Base-by-base conservation (phyloP, 768 basidiomycete species). In the Suillus spraguei region DNA sequence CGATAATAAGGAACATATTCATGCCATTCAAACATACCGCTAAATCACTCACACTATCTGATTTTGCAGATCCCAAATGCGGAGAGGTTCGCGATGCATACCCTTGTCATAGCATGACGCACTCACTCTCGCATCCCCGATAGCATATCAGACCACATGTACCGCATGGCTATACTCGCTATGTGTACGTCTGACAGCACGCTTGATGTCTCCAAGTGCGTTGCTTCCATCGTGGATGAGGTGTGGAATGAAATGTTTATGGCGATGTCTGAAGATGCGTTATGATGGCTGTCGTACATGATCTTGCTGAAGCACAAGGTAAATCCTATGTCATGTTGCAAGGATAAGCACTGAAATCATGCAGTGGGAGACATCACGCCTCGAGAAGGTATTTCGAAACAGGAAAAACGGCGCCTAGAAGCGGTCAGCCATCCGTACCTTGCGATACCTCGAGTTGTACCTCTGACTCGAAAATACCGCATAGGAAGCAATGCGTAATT, bases 61-160 rank as follows among this genome's bases (percentile, higher is more conserved):
- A 32, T 42, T 14, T 44, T 46, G 33, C 72, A 96, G 94, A 86
- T 96, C n/a, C 85, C 87, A 20, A 83, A 84, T 65, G 84, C 93
- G 6, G 94, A 97, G 78, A 95, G 93, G 94, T 92, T 63, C 46
- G 49, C 59, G 28, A 13, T 9, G 1, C 36, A 10, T 52, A 52
- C 28, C 28, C 20, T 22, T 16, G 4, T 2, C 32, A 16, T 22
- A 6, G 8, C 38, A 39, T n/a, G 7, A 22, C 55, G 32, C 41
- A 39, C 53, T n/a, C 33, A 65, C 53, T 65, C 32, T 66, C 32
- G 22, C 6, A 10, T n/a, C 46, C 36, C 14, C 32, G 32, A 22
- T 64, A 94, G 92, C 67, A 96, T 98, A 66, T 89, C 94, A 9
- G 97, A 99, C 75, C 96, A 98, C 70, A 98, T 97, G 97, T 93